phyloP scores from a whole-genome alignment of 2,329 filamentous ascomycete genomes.

The Talaromyces sp. region DNA sequence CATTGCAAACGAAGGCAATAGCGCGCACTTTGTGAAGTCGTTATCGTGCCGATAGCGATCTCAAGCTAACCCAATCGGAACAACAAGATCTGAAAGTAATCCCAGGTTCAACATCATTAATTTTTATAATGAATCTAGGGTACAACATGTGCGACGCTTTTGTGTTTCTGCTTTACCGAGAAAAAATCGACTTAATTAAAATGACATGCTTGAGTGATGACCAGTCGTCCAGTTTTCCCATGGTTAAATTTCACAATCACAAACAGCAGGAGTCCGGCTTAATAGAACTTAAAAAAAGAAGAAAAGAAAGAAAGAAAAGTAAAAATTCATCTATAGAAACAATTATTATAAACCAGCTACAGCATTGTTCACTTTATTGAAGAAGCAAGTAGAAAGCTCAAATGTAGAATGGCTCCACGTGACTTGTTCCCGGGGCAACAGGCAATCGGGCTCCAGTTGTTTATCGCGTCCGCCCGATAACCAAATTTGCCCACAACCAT shows the following conservation, averaged over 20 bases:
- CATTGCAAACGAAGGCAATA: neutral
- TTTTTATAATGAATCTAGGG: neutral
- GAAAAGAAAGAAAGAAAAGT: too few species aligned
- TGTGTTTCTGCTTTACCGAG: neutral
- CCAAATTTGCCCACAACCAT: neutral
- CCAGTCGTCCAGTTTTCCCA: neutral
- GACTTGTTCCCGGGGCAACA: constrained; percentile 27
- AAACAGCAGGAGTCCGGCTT: neutral
- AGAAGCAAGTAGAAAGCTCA: neutral
- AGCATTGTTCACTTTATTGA: too few species aligned
- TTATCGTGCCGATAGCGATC: neutral
- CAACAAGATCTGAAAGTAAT: too few species aligned
- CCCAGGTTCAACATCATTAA: neutral
- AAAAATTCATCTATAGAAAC: too few species aligned
- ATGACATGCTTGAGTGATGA: neutral
- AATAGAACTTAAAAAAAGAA: neutral
- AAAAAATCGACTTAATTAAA: neutral
- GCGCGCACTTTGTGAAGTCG: neutral
- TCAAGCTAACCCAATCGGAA: neutral
- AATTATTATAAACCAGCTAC: too few species aligned
- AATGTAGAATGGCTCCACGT: constrained; percentile 17
- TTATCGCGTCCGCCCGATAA: constrained; percentile 19
- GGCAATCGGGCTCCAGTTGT: constrained; percentile 17
- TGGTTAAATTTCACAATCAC: neutral
- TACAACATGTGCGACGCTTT: neutral